Conservation (phyloP, 2,329 filamentous ascomycete species). For the Sarocladiaceae sp. region DNA sequence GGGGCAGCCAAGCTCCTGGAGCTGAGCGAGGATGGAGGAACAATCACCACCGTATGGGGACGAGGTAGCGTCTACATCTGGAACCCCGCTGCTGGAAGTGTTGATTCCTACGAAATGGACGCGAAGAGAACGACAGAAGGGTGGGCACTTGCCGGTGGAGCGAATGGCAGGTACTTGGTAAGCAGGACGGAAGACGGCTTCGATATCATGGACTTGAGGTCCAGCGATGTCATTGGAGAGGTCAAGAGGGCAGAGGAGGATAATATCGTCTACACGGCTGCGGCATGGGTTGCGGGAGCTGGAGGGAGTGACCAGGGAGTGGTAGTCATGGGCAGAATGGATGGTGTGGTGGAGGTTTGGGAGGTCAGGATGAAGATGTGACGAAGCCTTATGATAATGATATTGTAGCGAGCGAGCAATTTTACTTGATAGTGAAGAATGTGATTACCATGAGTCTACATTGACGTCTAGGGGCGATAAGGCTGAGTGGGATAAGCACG, state of each 20-base stretch:
- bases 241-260: conserved; percentile 11
- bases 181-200: conserved; percentile 37
- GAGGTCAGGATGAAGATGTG: not conserved
- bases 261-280: conserved; percentile 1
- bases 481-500: too few species aligned
- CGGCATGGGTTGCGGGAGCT: not conserved
- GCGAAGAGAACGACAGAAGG: conserved; percentile 29
- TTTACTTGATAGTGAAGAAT: too few species aligned
- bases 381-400: too few species aligned
- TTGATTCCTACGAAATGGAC: conserved; percentile 29
- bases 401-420: conserved; percentile 1
- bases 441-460: not conserved
- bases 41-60: conserved; percentile 35
- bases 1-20: conserved; percentile 23
- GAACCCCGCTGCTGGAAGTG: conserved; percentile 25
- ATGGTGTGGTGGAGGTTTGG: conserved; percentile 6
- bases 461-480: too few species aligned
- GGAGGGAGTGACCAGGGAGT: conserved; percentile 21
- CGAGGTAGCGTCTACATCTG: conserved; percentile 30
- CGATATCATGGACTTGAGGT: conserved; percentile 33
- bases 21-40: conserved; percentile 26
- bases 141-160: conserved; percentile 36
- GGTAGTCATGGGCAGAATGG: conserved; percentile 5
- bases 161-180: conserved; percentile 31
- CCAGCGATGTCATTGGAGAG: conserved; percentile 27